A percentile compares a stretch with the other conserved stretches of the same genome.
phyloP scores from a whole-genome alignment of 2,329 filamentous ascomycete species.

The Calonectria multiphialidica region DNA sequence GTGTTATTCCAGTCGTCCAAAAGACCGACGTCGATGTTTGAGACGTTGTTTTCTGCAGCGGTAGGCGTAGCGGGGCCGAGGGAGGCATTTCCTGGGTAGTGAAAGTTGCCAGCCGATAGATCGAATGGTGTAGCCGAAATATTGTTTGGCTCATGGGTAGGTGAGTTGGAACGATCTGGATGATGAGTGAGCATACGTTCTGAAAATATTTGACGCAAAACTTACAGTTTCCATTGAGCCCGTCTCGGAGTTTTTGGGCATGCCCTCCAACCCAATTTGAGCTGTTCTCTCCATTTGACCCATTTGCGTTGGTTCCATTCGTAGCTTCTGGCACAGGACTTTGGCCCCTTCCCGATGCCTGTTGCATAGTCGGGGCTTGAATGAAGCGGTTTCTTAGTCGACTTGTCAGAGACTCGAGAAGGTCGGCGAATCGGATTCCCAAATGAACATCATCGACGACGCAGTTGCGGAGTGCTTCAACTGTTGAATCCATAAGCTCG shows the following conservation, averaged over 20 bases:
- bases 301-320: slow-evolving; percentile 43
- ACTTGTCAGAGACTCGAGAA: slow-evolving; percentile 83
- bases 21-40: slow-evolving; percentile 53
- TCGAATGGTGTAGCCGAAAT: slow-evolving; percentile 76
- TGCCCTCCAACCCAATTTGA: slow-evolving; percentile 52
- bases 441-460: slow-evolving; percentile 89
- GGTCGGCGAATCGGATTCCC: slow-evolving; percentile 85
- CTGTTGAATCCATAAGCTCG: slow-evolving; percentile 79
- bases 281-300: slow-evolving; percentile 39
- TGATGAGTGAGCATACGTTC: slow-evolving; percentile 22
- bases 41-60: slow-evolving; percentile 46
- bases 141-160: slow-evolving; percentile 56
- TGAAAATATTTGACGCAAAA: slow-evolving; percentile 14
- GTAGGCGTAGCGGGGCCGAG: slow-evolving; percentile 65
- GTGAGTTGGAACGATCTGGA: slow-evolving; percentile 51
- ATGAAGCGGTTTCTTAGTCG: slow-evolving; percentile 81
- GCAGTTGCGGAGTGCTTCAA: slow-evolving; percentile 79
- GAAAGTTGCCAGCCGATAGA: slow-evolving; percentile 65
- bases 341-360: slow-evolving; percentile 55
- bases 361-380: slow-evolving; percentile 66
- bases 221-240: slow-evolving; percentile 53
- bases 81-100: slow-evolving; percentile 62
- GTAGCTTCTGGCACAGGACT: slow-evolving; percentile 52
- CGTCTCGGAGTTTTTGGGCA: slow-evolving; percentile 55
- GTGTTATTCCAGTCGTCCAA: slow-evolving; percentile 69